These are phyloP conservation scores for Mycosphaerelloides madeirae DNA, from an alignment of 2,329 filamentous ascomycete species.

Conservation along the genomic window DNA sequence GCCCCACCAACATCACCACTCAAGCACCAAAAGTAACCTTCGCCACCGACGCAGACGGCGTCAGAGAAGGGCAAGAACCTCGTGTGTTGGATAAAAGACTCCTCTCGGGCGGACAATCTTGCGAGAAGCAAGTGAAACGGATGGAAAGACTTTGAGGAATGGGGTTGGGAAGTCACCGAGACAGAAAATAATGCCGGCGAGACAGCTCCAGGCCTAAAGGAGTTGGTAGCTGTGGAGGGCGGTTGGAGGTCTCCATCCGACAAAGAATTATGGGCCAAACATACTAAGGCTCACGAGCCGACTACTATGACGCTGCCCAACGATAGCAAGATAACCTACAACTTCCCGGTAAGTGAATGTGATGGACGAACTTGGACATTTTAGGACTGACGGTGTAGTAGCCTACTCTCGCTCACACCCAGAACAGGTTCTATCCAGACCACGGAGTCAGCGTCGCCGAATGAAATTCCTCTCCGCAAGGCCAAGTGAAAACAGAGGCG, in stretches of 20 bases:
- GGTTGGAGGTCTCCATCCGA: background rate
- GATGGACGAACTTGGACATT: too few species aligned
- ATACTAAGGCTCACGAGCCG: too few species aligned
- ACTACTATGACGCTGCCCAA: too few species aligned
- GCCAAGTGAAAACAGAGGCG: background rate
- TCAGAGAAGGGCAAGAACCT: background rate
- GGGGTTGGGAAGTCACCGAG: conserved; percentile 1
- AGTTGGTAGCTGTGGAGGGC: background rate
- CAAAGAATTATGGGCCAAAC: background rate
- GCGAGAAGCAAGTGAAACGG: background rate
- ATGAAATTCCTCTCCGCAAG: background rate
- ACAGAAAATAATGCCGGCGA: background rate
- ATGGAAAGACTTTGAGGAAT: conserved; percentile 1
- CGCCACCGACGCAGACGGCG: too few species aligned
- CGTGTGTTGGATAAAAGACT: conserved; percentile 1
- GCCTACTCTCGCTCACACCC: background rate
- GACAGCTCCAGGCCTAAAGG: background rate
- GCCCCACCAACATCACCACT: too few species aligned
- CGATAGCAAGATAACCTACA: too few species aligned
- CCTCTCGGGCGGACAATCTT: background rate
- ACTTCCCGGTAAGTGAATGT: too few species aligned
- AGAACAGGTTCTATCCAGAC: conserved; percentile 3
- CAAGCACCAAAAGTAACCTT: too few species aligned
- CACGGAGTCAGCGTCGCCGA: conserved; percentile 2
- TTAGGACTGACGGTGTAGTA: too few species aligned